These are phyloP conservation scores for Zymoseptoria tritici DNA, from an alignment of 2,329 filamentous ascomycete species.

Conservation along the genomic window DNA sequence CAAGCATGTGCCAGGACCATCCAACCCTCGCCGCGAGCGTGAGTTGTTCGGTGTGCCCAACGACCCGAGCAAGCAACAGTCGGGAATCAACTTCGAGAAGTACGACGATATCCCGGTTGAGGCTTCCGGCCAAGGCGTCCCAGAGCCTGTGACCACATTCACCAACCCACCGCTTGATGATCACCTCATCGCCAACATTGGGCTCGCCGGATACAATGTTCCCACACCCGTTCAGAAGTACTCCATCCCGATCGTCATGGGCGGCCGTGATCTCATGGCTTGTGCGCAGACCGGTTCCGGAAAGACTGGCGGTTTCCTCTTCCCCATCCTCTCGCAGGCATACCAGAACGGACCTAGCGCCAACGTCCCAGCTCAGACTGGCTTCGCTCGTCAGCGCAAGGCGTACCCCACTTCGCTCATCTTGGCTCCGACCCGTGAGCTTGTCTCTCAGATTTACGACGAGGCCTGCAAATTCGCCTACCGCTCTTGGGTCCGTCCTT, in stretches of 20 bases:
- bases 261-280: constrained; percentile 95
- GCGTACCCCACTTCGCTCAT: constrained; percentile 95
- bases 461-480: constrained; percentile 98
- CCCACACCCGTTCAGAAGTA: constrained; percentile 99
- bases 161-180: constrained; percentile 92
- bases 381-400: constrained; percentile 91
- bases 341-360: constrained; percentile 80
- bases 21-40: constrained; percentile 84
- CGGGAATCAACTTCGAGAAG: constrained; percentile 99
- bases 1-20: constrained; percentile 85
- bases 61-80: constrained; percentile 91
- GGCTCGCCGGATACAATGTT: constrained; percentile 86
- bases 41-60: constrained; percentile 89
- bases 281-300: constrained; percentile 99
- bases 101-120: constrained; percentile 99
- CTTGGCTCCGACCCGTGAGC: constrained; percentile 91
- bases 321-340: constrained; percentile 97
- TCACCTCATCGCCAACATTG: constrained; percentile 87
- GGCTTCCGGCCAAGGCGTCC: constrained; percentile 87
- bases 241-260: constrained; percentile 98
- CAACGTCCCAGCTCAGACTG: constrained; percentile 57
- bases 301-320: constrained; percentile 99
- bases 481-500: constrained; percentile 96
- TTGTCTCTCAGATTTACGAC: constrained; percentile 97
- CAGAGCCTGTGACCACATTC: constrained; percentile 84